phyloP scores from a whole-genome alignment of 257 asterid species.

The Paulownia fortunei region DNA sequence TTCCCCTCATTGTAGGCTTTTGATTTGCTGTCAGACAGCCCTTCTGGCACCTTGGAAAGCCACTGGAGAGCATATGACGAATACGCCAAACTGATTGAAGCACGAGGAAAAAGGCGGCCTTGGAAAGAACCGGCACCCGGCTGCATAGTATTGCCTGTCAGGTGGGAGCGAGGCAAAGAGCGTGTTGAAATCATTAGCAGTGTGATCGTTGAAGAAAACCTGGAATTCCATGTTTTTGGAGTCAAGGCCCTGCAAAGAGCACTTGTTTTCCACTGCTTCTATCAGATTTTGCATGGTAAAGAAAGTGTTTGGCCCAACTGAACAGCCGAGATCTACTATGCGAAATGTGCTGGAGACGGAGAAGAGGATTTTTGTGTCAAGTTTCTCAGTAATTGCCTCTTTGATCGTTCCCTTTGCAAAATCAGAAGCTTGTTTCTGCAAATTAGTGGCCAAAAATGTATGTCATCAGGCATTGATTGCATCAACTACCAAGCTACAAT shows the following conservation, averaged over 20 bases:
- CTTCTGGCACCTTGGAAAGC: constrained; percentile 45
- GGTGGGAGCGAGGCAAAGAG: constrained; percentile 38
- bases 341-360: not conserved
- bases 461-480: no score
- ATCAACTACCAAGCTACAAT: no score
- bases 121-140: constrained; percentile 49
- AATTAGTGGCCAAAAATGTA: no score
- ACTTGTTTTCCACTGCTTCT: constrained; percentile 23
- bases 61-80: constrained; percentile 44
- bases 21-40: constrained; percentile 3
- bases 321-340: constrained; percentile 42
- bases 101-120: constrained; percentile 30
- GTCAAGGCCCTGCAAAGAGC: not conserved
- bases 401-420: constrained; percentile 18
- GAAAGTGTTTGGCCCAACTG: constrained; percentile 45
- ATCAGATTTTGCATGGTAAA: constrained; percentile 25
- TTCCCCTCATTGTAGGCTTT: constrained; percentile 36
- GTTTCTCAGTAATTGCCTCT: constrained; percentile 11
- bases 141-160: constrained; percentile 31
- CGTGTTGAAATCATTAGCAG: constrained; percentile 49
- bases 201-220: constrained; percentile 44
- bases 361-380: not conserved
- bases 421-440: constrained; percentile 17
- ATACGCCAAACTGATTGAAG: constrained; percentile 35
- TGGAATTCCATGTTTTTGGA: constrained; percentile 29